A percentile compares a stretch with the other conserved stretches of the same genome.
Conservation (phyloP, 441 rosid genomes). For the Oxalis stricta region DNA sequence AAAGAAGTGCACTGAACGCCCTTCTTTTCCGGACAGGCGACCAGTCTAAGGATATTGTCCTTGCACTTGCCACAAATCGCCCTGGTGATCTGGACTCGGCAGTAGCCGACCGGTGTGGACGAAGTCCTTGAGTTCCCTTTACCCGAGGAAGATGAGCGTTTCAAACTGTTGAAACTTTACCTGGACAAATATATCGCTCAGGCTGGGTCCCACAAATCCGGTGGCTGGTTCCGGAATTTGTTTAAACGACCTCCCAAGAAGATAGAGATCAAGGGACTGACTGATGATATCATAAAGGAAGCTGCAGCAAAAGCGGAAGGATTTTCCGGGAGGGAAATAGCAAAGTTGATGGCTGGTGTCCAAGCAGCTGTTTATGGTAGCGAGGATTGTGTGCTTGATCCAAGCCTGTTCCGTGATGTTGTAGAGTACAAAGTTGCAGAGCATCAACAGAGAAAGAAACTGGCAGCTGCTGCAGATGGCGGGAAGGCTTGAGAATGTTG, state of each 20-base stretch:
- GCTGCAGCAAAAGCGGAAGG: constrained; percentile 70
- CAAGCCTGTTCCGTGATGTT: constrained; percentile 61
- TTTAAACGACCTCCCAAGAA: constrained; percentile 48
- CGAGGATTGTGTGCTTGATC: constrained; percentile 54
- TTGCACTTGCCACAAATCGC: constrained; percentile 84
- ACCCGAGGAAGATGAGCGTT: constrained; percentile 74
- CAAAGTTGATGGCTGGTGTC: constrained; percentile 74
- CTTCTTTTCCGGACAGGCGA: constrained; percentile 88
- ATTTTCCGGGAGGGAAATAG: constrained; percentile 73
- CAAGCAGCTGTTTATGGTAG: constrained; percentile 89
- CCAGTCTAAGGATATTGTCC: constrained; percentile 87
- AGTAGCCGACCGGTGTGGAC: constrained; percentile 75
- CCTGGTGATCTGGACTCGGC: constrained; percentile 97
- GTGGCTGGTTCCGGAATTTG: constrained; percentile 38
- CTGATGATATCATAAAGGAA: constrained; percentile 58
- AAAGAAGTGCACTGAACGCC: constrained; percentile 88
- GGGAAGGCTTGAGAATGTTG: neutral
- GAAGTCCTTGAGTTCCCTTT: constrained; percentile 80
- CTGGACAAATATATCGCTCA: constrained; percentile 73
- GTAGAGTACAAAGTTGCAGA: constrained; percentile 79
- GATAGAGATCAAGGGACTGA: constrained; percentile 62
- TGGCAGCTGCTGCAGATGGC: constrained; percentile 24
- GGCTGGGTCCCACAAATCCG: constrained; percentile 55
- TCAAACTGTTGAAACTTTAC: constrained; percentile 72
- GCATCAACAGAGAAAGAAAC: constrained; percentile 61